Evolutionary conservation across 179 eudicot species (phyloP).

Genomic region (Gypsophila paniculata): DNA sequence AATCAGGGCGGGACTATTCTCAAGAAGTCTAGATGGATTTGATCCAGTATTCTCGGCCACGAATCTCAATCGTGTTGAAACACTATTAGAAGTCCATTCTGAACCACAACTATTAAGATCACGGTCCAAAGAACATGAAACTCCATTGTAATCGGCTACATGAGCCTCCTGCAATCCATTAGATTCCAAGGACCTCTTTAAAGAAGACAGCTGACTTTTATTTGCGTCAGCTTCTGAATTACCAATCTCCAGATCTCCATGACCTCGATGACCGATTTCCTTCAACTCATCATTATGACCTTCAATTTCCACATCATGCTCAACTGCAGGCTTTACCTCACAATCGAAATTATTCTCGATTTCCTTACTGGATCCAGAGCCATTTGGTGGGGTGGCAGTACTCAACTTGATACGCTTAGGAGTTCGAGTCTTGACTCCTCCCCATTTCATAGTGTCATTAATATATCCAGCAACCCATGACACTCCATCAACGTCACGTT

Average conservation of each 20-base stretch:
- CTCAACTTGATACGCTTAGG: constrained; percentile 55
- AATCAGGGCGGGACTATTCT: constrained; percentile 15
- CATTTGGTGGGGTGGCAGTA: constrained; percentile 29
- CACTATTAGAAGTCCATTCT: constrained; percentile 33
- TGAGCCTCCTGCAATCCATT: constrained; percentile 28
- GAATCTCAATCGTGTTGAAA: constrained; percentile 34
- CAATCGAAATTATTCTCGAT: constrained; percentile 26
- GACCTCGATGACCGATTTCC: constrained; percentile 23
- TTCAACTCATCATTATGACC: constrained; percentile 22
- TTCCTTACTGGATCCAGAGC: constrained; percentile 29
- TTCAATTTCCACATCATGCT: constrained; percentile 15
- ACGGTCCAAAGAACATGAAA: constrained; percentile 22
- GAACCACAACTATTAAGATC: constrained; percentile 22
- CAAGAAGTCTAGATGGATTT: constrained; percentile 23
- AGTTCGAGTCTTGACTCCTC: constrained; percentile 71
- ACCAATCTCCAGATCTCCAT: constrained; percentile 22
- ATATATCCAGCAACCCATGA: constrained; percentile 44
- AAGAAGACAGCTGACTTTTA: constrained; percentile 18
- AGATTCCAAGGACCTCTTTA: constrained; percentile 23
- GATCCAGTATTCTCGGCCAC: constrained; percentile 19
- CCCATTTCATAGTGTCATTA: constrained; percentile 57
- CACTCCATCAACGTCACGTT: constrained; percentile 29
- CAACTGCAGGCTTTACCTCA: constrained; percentile 23
- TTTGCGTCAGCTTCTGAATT: constrained; percentile 18
- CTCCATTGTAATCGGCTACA: constrained; percentile 24